Evolutionary conservation across 2,329 filamentous ascomycete species (phyloP), one percentile per base, ranked within the genome.

Genomic region (Penicillium psychrosexuale): DNA sequence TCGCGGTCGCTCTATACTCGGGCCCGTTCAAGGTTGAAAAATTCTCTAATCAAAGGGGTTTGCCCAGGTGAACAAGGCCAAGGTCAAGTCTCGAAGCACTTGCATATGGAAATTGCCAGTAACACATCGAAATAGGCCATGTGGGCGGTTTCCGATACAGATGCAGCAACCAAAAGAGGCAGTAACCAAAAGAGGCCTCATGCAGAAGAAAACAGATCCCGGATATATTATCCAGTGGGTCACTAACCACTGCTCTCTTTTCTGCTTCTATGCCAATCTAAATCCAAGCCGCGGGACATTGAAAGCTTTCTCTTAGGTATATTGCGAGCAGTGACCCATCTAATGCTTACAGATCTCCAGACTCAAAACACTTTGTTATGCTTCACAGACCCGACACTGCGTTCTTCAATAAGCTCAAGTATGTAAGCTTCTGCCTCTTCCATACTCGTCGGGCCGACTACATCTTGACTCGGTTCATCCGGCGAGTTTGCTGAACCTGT

Each of bases 381-480:
- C 11, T 48, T 33, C 12, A 53, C 34, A 8, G 47, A 38, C 36
- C 28, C 37, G 8, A 36, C 13, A 8, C 51, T 53, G 19, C 75
- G 64, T 62, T 78, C 75, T 3, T 67, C 61, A 75, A 78, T 78
- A 37, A 79, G 53, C 55, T 70, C 53, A 36, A 71, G 37, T 48
- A 76, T 62, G 44, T 74, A 65, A 28, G 65, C 55, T 55, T 72
- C 69, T 1, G 77, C 76, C 53, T 76, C 71, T 9, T 77, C 66
- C 56, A 69, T 58, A 0, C 63, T 60, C 37, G 77, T 72, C 2
- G 58, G 60, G 3, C 48, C 51, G 12, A 61, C 37, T 3, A 69
- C 44, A 48, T 69, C 53, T 6, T 68, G 55, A 24, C 62, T 2
- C 62, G 40, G 11, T 33, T 12, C 47, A 43, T 17, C 15, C 15